phyloP scores from a whole-genome alignment of 2,329 filamentous ascomycete species.

The Apiospora kogelbergensis region DNA sequence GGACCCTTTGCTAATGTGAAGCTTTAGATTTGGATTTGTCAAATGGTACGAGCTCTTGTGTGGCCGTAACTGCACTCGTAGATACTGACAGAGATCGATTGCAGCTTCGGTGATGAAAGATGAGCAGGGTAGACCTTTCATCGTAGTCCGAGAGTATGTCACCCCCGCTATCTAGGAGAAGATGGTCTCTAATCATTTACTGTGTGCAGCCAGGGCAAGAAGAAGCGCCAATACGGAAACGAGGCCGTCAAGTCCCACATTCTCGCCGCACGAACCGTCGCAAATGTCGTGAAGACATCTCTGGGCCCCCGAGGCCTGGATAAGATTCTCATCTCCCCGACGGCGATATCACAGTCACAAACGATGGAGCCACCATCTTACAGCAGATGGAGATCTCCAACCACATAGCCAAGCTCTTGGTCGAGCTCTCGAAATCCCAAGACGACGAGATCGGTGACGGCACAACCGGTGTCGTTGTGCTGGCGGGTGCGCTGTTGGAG shows the following conservation, averaged over 20 bases:
- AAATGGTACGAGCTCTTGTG: slow-evolving; percentile 61
- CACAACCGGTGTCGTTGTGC: slow-evolving; percentile 94
- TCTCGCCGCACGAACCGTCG: slow-evolving; percentile 90
- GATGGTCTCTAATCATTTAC: neutral
- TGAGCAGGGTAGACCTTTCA: slow-evolving; percentile 95
- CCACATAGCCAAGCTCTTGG: slow-evolving; percentile 94
- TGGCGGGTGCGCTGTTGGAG: slow-evolving; percentile 91
- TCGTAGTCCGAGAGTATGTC: slow-evolving; percentile 93
- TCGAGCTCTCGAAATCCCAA: slow-evolving; percentile 97
- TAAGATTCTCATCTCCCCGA: slow-evolving; percentile 98
- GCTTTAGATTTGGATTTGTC: slow-evolving; percentile 75
- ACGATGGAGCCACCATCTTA: slow-evolving; percentile 96
- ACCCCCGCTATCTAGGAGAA: neutral
- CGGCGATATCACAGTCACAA: slow-evolving; percentile 98
- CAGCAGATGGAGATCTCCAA: slow-evolving; percentile 99
- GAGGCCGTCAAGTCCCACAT: slow-evolving; percentile 99
- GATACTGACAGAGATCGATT: slow-evolving; percentile 20
- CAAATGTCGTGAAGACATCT: slow-evolving; percentile 96
- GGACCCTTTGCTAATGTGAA: slow-evolving; percentile 23
- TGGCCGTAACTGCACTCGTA: slow-evolving; percentile 4
- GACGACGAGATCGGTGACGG: slow-evolving; percentile 99
- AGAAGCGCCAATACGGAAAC: slow-evolving; percentile 94
- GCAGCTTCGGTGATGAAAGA: slow-evolving; percentile 83
- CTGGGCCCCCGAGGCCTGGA: slow-evolving; percentile 93
- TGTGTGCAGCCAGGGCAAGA: slow-evolving; percentile 78